Evolutionary conservation across 2,329 filamentous ascomycete genomes (phyloP).

Genomic region (Sarocladium strictum): DNA sequence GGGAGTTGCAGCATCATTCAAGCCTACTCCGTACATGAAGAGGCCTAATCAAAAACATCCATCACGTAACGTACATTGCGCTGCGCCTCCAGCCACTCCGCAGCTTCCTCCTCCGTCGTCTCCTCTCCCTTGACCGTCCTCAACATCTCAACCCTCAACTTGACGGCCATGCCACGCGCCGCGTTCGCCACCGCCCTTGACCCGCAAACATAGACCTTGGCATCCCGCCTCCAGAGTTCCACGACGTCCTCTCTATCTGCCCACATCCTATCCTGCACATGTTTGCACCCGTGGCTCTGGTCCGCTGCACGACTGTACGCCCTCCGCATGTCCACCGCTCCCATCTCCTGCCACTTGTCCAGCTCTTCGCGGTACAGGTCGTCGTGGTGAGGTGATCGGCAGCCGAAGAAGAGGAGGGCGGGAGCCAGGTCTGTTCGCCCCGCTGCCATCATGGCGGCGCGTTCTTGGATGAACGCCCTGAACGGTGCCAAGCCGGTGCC

Average conservation of each 20-base stretch:
- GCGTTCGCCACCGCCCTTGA: slow-evolving; percentile 32
- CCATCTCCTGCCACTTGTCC: slow-evolving; percentile 50
- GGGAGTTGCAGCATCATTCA: no score
- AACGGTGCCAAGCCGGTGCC: slow-evolving; percentile 57
- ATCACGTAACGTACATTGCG: neutral
- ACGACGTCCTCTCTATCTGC: slow-evolving; percentile 29
- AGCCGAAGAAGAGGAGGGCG: slow-evolving; percentile 62
- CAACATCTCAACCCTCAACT: neutral
- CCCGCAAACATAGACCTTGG: slow-evolving; percentile 61
- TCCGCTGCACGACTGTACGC: slow-evolving; percentile 42
- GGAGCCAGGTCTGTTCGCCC: slow-evolving; percentile 49
- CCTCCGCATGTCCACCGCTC: slow-evolving; percentile 54
- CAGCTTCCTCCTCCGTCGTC: neutral
- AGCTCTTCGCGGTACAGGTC: slow-evolving; percentile 56
- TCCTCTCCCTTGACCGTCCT: neutral
- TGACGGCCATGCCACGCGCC: neutral
- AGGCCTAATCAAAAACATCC: neutral
- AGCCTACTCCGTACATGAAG: no score
- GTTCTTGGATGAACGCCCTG: slow-evolving; percentile 57
- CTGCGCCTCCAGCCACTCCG: neutral
- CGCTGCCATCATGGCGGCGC: slow-evolving; percentile 42
- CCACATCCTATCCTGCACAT: slow-evolving; percentile 40
- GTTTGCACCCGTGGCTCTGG: slow-evolving; percentile 39
- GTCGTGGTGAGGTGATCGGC: slow-evolving; percentile 48
- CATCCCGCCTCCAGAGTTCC: slow-evolving; percentile 34